phyloP scores from a whole-genome alignment of 164 flowering plant genomes.

The Tetrastigma voinierianum region DNA sequence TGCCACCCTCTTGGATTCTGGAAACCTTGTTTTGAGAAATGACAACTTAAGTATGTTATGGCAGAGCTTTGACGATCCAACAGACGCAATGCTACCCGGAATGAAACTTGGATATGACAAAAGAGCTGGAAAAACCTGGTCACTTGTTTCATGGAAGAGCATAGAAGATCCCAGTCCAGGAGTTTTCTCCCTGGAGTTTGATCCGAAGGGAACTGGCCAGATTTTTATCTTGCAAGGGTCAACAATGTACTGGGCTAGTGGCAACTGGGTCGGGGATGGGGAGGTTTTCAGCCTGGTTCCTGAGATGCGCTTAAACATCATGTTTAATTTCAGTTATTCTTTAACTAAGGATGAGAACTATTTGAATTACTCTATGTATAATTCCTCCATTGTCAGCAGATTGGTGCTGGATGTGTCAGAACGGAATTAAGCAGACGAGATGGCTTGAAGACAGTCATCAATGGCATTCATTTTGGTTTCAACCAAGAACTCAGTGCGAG shows the following conservation, averaged over 20 bases:
- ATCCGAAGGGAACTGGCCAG: background rate
- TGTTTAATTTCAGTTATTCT: background rate
- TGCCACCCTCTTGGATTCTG: background rate
- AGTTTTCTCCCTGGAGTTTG: background rate
- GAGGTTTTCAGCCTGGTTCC: background rate
- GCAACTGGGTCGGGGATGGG: conserved; percentile 6
- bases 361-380: background rate
- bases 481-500: background rate
- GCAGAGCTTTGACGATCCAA: background rate
- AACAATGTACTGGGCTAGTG: conserved; percentile 14
- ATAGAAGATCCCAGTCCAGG: no score
- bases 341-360: conserved; percentile 1
- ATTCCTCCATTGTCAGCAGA: background rate
- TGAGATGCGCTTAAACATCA: background rate
- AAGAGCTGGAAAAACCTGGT: background rate
- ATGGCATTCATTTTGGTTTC: background rate
- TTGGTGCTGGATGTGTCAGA: conserved; percentile 1
- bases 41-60: background rate
- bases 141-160: no score
- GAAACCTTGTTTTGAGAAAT: conserved; percentile 14
- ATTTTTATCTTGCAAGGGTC: background rate
- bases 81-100: conserved; percentile 2
- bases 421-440: background rate
- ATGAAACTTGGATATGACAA: conserved; percentile 7
- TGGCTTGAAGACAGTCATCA: background rate